phyloP scores from a whole-genome alignment of 371 early-diverging fungal species.

The Mucor lusitanicus region DNA sequence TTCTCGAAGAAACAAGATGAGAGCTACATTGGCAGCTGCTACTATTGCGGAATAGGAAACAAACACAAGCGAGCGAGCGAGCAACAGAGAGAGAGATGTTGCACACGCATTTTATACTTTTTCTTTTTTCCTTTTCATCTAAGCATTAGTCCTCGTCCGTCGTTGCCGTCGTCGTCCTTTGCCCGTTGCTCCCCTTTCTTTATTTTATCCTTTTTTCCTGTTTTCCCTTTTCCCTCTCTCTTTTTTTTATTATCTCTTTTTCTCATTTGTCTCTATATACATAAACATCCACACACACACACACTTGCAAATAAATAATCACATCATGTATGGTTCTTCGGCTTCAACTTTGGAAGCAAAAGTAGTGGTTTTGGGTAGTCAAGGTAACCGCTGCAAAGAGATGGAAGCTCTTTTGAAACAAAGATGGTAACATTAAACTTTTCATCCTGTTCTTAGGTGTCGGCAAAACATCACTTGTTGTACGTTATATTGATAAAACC shows the following conservation, averaged over 20 bases:
- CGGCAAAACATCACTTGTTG: conserved; percentile 83
- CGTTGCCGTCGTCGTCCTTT: background rate
- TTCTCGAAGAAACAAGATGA: background rate
- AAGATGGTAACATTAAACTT: background rate
- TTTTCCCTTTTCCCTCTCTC: background rate
- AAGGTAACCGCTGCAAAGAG: conserved; percentile 43
- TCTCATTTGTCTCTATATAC: background rate
- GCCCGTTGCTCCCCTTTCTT: background rate
- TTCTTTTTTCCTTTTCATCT: too few relatives aligned
- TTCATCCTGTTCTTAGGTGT: conserved; percentile 52
- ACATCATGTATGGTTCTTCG: conserved; percentile 29
- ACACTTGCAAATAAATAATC: background rate
- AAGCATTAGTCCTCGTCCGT: background rate
- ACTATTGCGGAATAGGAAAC: conserved; percentile 13
- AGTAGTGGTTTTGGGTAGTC: conserved; percentile 75
- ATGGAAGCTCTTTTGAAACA: background rate
- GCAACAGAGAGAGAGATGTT: too few relatives aligned
- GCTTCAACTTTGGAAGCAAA: conserved; percentile 70
- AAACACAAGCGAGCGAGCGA: background rate
- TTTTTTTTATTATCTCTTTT: background rate
- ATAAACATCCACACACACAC: background rate
- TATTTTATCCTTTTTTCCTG: conserved; percentile 5
- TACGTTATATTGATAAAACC: conserved; percentile 77
- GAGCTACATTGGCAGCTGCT: background rate
- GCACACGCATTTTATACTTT: background rate